Evolutionary conservation across 2,329 filamentous ascomycete species (phyloP), one percentile per base, ranked within the genome.

Genomic region (Colletotrichum neosansevieriae): DNA sequence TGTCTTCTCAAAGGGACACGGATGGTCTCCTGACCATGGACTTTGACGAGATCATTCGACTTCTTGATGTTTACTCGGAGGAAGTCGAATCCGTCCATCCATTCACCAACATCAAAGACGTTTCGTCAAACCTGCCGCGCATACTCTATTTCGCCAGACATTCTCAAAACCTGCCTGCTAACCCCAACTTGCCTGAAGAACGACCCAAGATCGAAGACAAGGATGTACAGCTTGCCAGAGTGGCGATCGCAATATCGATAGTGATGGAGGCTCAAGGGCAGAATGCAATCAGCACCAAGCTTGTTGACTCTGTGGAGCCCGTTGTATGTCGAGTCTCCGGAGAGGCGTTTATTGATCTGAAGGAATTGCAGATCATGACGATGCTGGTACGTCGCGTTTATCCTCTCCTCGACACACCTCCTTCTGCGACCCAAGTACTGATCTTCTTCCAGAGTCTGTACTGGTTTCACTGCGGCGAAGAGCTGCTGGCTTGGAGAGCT

Each of bases 401-500:
- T 13, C 7, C 15, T n/a, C 40, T 3, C 1, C 49, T 44, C 2
- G 7, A 4, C 21, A 4, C 21, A 1, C 11, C 3, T 10, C 9
- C 10, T 1, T 4, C 2, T 4, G 24, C 12, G 21, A 15, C n/a
- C 3, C 6, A 3, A 9, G 24, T 19, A 17, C 58, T 70, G 17
- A 58, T 50, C 2, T 17, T n/a, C 1, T 9, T 2, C 0, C 17
- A 80, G 79, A 80, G 79, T 65, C 79, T 80, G 2, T 82, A 81
- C 67, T 79, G 81, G 70, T 82, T 82, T 40, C 78, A 85, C 66
- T 78, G 78, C 11, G 84, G 85, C 56, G 82, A 86, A 32, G 84
- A 86, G 59, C 76, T 85, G 1, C 77, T 85, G 0, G 80, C 83
- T 0, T 85, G 83, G 82, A 79, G 83, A 0, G 75, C 81, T 1